Evolutionary conservation across 176 grass and related monocot species (phyloP), one percentile per base, ranked within the genome.

Genomic region (Tuctoria greenei): DNA sequence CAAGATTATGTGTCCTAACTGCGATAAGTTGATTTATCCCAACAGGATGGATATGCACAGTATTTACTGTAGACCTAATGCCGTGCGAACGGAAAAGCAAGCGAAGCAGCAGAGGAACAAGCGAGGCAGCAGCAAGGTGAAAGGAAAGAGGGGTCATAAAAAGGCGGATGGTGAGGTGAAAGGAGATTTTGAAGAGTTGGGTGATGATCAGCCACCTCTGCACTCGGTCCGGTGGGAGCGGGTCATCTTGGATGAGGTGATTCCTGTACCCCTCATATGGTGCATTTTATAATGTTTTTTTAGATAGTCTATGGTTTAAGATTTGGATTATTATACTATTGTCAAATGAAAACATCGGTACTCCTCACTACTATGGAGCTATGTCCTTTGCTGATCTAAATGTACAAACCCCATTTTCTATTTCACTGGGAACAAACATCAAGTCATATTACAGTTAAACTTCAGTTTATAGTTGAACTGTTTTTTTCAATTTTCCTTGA

Each of bases 191-290:
- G 61, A 85, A 20, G 77, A 70, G 18, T 64, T 37, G 64, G 64
- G 35, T 8, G 36, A 57, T 13, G 75, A 57, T 24, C 66, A 86
- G 68, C 94, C 95, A 23, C 79, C 69, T 24, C 87, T 98, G 44
- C 95, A 98, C 67, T 86, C 73, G 14, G 91, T 92, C 68, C 88
- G 73, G 27, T 98, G 95, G 95, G 81, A 94, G 80, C 75, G 95
- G 10, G 90, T 98, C 76, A 92, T 98, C 77, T 76, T 98, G 55
- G 95, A 98, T 84, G 95, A 98, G 91, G 95, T 98, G 73, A 84
- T 81, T 77, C 37, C 24, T 67, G 39, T 62, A 12, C 43, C n/a
- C n/a, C 28, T 63, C 10, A 64, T 44, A 27, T 84, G 31, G 35
- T 8, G 8, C 64, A 56, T 2, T 31, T 61, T 77, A 38, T 62